These are phyloP conservation scores for Lepidium aucheri DNA, from an alignment of 345 rosid genomes.

Conservation along the genomic window DNA sequence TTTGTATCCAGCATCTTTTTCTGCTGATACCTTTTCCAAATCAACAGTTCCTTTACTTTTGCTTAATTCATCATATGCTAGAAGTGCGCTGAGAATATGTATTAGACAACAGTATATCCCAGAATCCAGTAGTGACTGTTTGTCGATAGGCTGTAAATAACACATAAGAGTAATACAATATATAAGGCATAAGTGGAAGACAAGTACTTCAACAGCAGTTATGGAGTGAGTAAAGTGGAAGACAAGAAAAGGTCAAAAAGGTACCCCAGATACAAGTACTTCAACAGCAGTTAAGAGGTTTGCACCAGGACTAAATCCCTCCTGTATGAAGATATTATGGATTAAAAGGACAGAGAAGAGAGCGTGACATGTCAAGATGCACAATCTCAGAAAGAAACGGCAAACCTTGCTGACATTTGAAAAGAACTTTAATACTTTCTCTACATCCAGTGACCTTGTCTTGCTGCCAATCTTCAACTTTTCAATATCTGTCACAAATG, in stretches of 20 bases:
- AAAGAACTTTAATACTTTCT: slow-evolving; percentile 58
- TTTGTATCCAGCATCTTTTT: slow-evolving; percentile 33
- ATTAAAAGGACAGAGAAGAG: slow-evolving; percentile 14
- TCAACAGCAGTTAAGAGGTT: slow-evolving; percentile 89
- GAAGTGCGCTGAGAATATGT: slow-evolving; percentile 67
- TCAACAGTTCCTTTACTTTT: slow-evolving; percentile 25
- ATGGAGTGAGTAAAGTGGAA: slow-evolving; percentile 3
- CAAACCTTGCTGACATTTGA: slow-evolving; percentile 82
- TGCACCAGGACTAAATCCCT: slow-evolving; percentile 76
- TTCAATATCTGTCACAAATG: slow-evolving; percentile 95
- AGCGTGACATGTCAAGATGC: background rate
- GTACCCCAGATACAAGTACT: slow-evolving; percentile 95
- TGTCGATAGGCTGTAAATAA: slow-evolving; percentile 78
- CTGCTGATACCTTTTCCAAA: slow-evolving; percentile 34
- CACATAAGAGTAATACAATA: slow-evolving; percentile 5
- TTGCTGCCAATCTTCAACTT: slow-evolving; percentile 95
- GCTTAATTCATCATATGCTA: slow-evolving; percentile 47
- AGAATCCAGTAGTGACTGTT: slow-evolving; percentile 97
- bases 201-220: too few species aligned
- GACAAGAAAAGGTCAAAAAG: slow-evolving; percentile 18
- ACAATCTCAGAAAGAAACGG: slow-evolving; percentile 6
- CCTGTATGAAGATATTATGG: slow-evolving; percentile 47
- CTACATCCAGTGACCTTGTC: slow-evolving; percentile 74
- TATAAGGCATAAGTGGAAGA: background rate
- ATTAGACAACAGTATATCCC: slow-evolving; percentile 96